Conservation (phyloP, 2,329 filamentous ascomycete species). For the Venturia carpophila region DNA sequence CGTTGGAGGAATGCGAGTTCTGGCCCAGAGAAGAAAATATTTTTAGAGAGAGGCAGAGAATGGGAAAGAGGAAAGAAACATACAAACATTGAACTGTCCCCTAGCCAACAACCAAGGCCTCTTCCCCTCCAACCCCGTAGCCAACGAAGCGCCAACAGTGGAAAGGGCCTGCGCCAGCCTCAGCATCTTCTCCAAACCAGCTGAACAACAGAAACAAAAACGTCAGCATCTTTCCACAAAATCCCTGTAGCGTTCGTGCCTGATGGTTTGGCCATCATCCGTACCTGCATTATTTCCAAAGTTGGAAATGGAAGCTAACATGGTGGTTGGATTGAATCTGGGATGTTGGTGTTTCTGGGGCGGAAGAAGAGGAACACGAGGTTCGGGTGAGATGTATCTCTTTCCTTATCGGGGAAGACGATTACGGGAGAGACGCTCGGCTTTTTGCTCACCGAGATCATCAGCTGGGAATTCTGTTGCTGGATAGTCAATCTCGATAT, state of each 20-base stretch:
- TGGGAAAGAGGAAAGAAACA: background rate
- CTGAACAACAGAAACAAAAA: background rate
- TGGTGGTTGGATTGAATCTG: background rate
- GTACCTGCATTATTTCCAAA: constrained; percentile 18
- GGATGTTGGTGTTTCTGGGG: background rate
- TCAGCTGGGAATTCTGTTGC: no score
- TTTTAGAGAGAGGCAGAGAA: background rate
- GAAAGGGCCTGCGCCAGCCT: constrained; percentile 13
- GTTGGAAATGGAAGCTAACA: constrained; percentile 9
- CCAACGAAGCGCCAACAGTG: constrained; percentile 4
- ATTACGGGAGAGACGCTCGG: no score
- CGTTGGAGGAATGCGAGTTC: no score
- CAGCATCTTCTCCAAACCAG: constrained; percentile 14
- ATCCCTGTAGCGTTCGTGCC: no score
- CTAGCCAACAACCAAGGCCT: background rate
- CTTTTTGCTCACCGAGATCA: no score
- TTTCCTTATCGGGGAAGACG: background rate
- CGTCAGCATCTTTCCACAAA: no score
- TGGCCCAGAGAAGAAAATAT: no score
- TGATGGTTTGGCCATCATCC: no score
- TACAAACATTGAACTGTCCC: constrained; percentile 12
- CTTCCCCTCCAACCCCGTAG: background rate
- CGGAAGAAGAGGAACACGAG: background rate
- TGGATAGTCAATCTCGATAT: no score
- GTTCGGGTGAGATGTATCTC: background rate